These are phyloP conservation scores for Massarina eburnea DNA, from an alignment of 2,329 filamentous ascomycete genomes.

Conservation along the genomic window DNA sequence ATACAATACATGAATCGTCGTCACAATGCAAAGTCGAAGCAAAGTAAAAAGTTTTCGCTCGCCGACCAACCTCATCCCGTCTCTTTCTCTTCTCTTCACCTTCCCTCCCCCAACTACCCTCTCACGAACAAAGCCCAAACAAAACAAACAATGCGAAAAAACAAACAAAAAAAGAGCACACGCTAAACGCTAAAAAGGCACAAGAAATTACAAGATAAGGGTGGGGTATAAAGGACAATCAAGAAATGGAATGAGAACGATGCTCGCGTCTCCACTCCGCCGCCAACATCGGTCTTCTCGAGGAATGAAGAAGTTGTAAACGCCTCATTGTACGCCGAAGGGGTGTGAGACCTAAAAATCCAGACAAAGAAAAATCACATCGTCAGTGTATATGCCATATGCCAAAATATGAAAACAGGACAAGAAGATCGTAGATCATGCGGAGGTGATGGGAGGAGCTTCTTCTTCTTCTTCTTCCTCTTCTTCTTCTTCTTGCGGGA, in stretches of 20 bases:
- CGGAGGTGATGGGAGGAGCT: conserved; percentile 26
- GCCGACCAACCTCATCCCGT: too few species aligned
- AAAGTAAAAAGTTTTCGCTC: too few species aligned
- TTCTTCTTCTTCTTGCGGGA: too few species aligned
- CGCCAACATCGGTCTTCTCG: conserved; percentile 24
- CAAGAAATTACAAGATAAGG: conserved; percentile 23
- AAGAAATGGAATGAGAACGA: conserved; percentile 33
- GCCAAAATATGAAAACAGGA: conserved; percentile 13
- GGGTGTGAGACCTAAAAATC: conserved; percentile 33
- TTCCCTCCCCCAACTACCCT: too few species aligned
- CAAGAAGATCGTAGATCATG: conserved; percentile 13
- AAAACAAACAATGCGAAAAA: not conserved
- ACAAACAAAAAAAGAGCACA: not conserved
- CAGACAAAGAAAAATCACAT: conserved; percentile 20
- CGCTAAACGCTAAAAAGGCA: conserved; percentile 11
- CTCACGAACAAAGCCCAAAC: not conserved
- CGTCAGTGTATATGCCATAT: conserved; percentile 36
- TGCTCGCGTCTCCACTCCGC: conserved; percentile 4
- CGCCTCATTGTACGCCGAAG: conserved; percentile 38
- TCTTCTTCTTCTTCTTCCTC: too few species aligned
- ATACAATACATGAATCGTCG: not conserved
- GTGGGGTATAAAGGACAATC: conserved; percentile 16
- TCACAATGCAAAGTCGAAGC: not conserved
- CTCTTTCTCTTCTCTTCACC: too few species aligned
- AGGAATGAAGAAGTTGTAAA: conserved; percentile 40